Conservation (phyloP, 148 eudicot species). For the Camellia granthamiana region DNA sequence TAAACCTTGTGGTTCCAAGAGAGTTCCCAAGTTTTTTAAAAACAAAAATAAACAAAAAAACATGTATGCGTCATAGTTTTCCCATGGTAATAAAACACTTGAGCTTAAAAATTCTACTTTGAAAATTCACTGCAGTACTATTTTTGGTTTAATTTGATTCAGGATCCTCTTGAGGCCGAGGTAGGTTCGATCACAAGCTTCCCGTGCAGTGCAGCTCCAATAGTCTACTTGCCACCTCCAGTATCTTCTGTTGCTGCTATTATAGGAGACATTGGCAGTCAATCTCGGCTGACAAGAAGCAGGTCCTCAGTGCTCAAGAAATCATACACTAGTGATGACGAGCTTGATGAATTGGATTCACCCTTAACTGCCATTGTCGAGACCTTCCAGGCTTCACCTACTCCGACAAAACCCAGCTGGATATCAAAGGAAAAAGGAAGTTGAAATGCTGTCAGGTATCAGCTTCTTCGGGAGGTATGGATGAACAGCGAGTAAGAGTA, state of each 20-base stretch:
- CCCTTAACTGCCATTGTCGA: constrained; percentile 51
- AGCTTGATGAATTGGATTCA: constrained; percentile 71
- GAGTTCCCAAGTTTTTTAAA: neutral
- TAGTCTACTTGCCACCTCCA: constrained; percentile 56
- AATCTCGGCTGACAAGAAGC: constrained; percentile 51
- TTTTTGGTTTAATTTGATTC: constrained; percentile 7
- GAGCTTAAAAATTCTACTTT: neutral
- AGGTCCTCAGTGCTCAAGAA: constrained; percentile 58
- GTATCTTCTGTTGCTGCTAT: constrained; percentile 43
- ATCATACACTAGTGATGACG: constrained; percentile 90
- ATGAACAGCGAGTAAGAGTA: neutral
- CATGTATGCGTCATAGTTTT: neutral
- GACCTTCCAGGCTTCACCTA: constrained; percentile 6
- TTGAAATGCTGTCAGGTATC: constrained; percentile 50
- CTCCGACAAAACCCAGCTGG: constrained; percentile 28
- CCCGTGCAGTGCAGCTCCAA: constrained; percentile 69
- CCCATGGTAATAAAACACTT: neutral
- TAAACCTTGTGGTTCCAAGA: neutral
- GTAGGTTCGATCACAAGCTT: constrained; percentile 34
- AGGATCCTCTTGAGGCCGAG: constrained; percentile 46
- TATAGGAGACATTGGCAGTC: constrained; percentile 40
- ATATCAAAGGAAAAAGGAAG: constrained; percentile 31
- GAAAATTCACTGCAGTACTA: neutral
- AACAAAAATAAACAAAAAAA: neutral
- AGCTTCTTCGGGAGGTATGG: constrained; percentile 53